Base-by-base conservation (phyloP, 257 asterid species). In the Gynochthodes officinalis region DNA sequence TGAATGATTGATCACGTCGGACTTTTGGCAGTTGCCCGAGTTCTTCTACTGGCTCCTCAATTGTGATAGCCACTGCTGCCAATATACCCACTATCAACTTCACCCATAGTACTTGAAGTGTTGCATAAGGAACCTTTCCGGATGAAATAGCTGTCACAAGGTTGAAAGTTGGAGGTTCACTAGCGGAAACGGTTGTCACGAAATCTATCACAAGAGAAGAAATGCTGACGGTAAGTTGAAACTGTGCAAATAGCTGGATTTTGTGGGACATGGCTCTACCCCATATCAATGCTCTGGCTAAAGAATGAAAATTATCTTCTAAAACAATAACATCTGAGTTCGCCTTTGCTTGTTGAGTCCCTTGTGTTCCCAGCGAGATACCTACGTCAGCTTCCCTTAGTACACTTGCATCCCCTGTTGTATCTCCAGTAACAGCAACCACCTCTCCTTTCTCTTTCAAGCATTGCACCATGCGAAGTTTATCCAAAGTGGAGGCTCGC, bases 21-120 rank as follows among this genome's bases (percentile, higher is more conserved):
- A 85, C 88, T 0, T 89, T 88, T 2, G 83, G 86, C 2, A 79
- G 70, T 6, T 72, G 72, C 84, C 83, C 80, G 40, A 89, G 86
- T 62, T 82, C 88, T 0, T 76, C 48, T 9, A 74, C 70, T 0
- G 90, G 94, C 52, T 76, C 61, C 18, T 91, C 92, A 0, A 84
- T 83, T 27, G 89, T 88, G 43, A 91, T 58, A 27, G 92, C 97
- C 32, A 89, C 64, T 1, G 94, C 89, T 16, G 90, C 96, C 32
- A 91, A 35, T 7, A 89, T 83, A 73, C 86, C 94, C 80, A 89
- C 85, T 32, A 91, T 89, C 42, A 91, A 83, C 73, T 89, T 91
- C 32, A 81, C 96, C 94, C 96, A 91, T 32, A 91, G 83, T 75
- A n/a, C n/a, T n/a, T n/a, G n/a, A n/a, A n/a, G n/a, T n/a, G n/a